Evolutionary conservation across 2,329 filamentous ascomycete genomes (phyloP).

Genomic region (Fusarium albidum): DNA sequence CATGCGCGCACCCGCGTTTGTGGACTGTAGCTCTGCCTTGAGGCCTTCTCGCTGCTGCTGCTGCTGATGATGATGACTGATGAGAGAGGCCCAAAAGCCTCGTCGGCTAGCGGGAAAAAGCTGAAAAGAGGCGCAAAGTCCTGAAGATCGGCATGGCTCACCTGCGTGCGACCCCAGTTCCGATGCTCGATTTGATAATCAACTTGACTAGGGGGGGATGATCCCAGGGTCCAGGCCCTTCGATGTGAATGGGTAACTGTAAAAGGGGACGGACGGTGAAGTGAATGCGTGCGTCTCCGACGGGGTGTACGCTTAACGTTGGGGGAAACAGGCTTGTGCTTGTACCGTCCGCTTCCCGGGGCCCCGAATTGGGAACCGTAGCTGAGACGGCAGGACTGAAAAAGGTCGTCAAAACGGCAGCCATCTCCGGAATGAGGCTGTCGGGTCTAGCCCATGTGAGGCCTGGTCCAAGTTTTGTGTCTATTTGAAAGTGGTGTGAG

Average conservation of each 20-base stretch:
- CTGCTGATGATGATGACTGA: neutral
- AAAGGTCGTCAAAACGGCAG: constrained; percentile 18
- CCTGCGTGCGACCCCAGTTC: constrained; percentile 34
- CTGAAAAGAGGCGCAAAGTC: constrained; percentile 14
- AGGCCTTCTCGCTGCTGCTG: neutral
- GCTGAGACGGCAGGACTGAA: constrained; percentile 18
- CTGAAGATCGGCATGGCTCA: constrained; percentile 16
- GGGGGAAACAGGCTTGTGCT: neutral
- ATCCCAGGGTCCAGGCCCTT: constrained; percentile 41
- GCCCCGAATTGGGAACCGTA: constrained; percentile 29
- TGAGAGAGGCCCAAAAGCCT: too few relatives aligned
- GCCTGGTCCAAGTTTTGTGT: constrained; percentile 4
- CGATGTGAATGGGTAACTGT: constrained; percentile 31
- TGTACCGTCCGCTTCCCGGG: neutral
- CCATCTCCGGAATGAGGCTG: constrained; percentile 18
- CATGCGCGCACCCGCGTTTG: constrained; percentile 5
- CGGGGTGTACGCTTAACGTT: constrained; percentile 28
- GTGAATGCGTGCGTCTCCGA: constrained; percentile 1
- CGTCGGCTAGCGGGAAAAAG: neutral
- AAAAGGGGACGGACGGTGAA: constrained; percentile 28
- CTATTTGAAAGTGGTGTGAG: neutral
- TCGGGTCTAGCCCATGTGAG: neutral
- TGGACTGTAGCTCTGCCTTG: constrained; percentile 4
- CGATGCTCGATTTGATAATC: constrained; percentile 34
- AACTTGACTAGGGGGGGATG: constrained; percentile 29